phyloP scores from a whole-genome alignment of 805 yeast species.

The Yarrowia sp. region DNA sequence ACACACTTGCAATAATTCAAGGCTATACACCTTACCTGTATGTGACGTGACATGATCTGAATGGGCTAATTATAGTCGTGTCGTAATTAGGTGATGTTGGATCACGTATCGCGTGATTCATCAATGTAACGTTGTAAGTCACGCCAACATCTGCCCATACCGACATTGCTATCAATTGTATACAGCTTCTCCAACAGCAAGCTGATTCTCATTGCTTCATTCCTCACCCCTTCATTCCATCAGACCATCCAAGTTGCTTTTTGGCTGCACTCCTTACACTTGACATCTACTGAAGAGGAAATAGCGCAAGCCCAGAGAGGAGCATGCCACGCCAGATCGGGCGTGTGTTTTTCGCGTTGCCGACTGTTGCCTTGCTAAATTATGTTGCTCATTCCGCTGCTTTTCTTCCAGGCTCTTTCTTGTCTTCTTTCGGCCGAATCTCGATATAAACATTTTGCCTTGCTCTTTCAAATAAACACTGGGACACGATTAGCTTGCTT shows the following conservation, averaged over 20 bases:
- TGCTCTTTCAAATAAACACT: neutral
- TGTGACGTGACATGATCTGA: neutral
- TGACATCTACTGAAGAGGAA: neutral
- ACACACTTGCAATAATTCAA: too few relatives aligned
- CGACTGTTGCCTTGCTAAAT: neutral
- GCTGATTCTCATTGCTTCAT: too few relatives aligned
- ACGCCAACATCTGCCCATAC: too few relatives aligned
- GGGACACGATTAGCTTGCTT: slow-evolving; percentile 24
- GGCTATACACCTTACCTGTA: too few relatives aligned
- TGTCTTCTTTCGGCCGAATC: neutral
- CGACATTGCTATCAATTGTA: too few relatives aligned
- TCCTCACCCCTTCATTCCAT: too few relatives aligned
- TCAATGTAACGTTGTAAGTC: too few relatives aligned
- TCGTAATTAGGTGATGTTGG: neutral
- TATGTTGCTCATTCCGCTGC: neutral
- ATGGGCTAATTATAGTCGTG: neutral
- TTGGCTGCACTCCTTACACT: too few relatives aligned
- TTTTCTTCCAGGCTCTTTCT: neutral
- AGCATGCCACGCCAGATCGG: neutral
- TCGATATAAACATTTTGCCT: neutral
- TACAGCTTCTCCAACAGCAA: too few relatives aligned
- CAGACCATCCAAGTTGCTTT: too few relatives aligned
- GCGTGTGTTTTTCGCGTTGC: neutral
- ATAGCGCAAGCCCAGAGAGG: neutral
- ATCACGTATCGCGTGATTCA: too few relatives aligned